Evolutionary conservation across 2,329 filamentous ascomycete genomes (phyloP), one percentile per base, ranked within the genome.

Genomic region (Diaporthe eres): DNA sequence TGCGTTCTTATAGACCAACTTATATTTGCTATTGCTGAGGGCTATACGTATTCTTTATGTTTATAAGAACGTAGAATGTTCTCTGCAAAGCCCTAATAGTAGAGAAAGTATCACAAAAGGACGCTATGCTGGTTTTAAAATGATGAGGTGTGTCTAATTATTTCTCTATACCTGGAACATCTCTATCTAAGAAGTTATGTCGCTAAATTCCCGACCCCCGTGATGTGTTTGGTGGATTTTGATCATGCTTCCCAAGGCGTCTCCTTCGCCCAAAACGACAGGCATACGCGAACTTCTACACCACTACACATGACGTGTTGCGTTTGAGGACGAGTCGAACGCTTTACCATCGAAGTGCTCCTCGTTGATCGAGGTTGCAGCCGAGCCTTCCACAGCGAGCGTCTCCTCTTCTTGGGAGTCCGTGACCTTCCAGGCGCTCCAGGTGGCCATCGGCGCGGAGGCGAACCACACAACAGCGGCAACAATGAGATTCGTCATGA

Each of bases 401-500:
- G 63, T 68, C 31, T 68, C 63, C 63, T 68, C 63, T 22, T 68
- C 63, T 17, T 68, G 63, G 13, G 63, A 68, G 47, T 68, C 63
- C 12, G 44, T 53, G 22, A 68, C 63, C 47, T 68, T 68, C 63
- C 63, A 68, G 5, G 63, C 63, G 31, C 63, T 68, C 63, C 63
- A 68, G 5, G 63, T 68, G 31, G 63, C 63, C 63, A 42, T 68
- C 47, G 63, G 63, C 13, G 63, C 63, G 12, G 63, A 37, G 12
- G n/a, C 47, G 13, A 68, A 68, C 63, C 63, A 68, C 2, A 68
- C 63, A 22, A 68, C 63, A 17, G 63, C 63, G 19, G 63, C 63
- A 53, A 68, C 47, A 8, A 72, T 72, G 4, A 72, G 68, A 25
- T 72, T 72, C 4, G 68, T 72, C 68, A 72, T 72, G 34, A 72